These are phyloP conservation scores for Rhynchosporium agropyri DNA, from an alignment of 2,329 filamentous ascomycete species.

Conservation along the genomic window DNA sequence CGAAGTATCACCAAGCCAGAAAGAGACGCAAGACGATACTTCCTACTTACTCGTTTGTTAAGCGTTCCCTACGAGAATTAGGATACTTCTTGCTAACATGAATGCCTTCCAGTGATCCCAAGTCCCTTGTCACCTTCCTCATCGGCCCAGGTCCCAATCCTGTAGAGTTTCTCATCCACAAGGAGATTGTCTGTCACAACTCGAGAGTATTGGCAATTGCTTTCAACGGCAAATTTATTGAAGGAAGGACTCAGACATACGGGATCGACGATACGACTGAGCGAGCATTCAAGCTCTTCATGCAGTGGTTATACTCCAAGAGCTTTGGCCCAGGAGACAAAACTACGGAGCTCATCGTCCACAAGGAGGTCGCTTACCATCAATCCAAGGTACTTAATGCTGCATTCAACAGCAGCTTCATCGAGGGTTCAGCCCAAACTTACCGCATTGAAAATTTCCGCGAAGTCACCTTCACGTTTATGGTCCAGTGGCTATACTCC, in stretches of 20 bases:
- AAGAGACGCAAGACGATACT: slow-evolving; percentile 1
- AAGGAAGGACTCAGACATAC: slow-evolving; percentile 22
- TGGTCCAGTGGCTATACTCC: slow-evolving; percentile 22
- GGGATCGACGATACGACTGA: slow-evolving; percentile 11
- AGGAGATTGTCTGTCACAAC: slow-evolving; percentile 11
- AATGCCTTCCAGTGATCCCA: background rate
- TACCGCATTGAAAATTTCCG: slow-evolving; percentile 19
- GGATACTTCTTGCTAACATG: background rate
- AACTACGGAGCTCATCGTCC: slow-evolving; percentile 15
- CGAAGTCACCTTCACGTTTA: background rate
- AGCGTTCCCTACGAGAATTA: background rate
- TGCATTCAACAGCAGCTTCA: slow-evolving; percentile 19
- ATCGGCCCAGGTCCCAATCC: background rate
- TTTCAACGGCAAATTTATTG: slow-evolving; percentile 17
- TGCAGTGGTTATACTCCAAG: slow-evolving; percentile 25
- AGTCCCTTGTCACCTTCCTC: slow-evolving; percentile 15
- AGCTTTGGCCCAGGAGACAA: slow-evolving; percentile 2
- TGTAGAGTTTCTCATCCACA: slow-evolving; percentile 24
- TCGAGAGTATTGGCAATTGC: slow-evolving; percentile 18
- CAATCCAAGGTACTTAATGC: slow-evolving; percentile 18
- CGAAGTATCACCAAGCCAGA: background rate
- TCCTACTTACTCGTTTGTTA: background rate
- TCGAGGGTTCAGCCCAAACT: slow-evolving; percentile 19
- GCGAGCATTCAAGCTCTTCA: background rate
- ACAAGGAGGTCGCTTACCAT: slow-evolving; percentile 23